phyloP scores from a whole-genome alignment of 2,329 filamentous ascomycete genomes.

The Exophiala aquamarina region DNA sequence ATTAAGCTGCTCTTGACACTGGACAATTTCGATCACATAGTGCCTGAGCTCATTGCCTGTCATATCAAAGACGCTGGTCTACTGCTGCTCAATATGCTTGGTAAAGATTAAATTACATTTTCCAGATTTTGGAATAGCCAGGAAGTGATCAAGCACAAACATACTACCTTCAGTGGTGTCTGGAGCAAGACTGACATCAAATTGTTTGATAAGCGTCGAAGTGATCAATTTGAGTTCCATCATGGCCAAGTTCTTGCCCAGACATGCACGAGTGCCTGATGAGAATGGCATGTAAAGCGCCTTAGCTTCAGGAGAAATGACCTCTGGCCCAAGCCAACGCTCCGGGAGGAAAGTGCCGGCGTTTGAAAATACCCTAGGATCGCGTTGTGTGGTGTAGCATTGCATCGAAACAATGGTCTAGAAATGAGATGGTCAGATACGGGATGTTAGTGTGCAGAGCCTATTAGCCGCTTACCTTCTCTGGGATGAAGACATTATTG shows the following conservation, averaged over 20 bases:
- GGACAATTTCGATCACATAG: too few relatives aligned
- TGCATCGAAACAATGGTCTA: slow-evolving; percentile 9
- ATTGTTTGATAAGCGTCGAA: slow-evolving; percentile 10
- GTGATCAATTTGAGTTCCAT: slow-evolving; percentile 18
- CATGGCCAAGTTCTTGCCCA: neutral
- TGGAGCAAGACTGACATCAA: neutral
- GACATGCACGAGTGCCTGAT: neutral
- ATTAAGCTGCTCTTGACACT: too few relatives aligned
- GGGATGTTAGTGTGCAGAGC: too few relatives aligned
- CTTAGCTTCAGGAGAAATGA: neutral
- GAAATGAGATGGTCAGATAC: neutral
- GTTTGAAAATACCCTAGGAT: neutral
- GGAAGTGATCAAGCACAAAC: slow-evolving; percentile 5
- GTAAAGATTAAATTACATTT: slow-evolving; percentile 6
- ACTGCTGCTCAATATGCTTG: neutral
- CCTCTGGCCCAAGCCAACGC: neutral
- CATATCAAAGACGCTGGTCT: too few relatives aligned
- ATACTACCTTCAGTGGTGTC: slow-evolving; percentile 1
- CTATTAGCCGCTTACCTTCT: neutral
- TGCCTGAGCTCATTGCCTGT: too few relatives aligned
- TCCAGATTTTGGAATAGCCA: slow-evolving; percentile 1
- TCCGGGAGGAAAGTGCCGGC: neutral
- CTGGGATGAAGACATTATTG: slow-evolving; percentile 7
- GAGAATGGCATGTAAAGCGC: neutral
- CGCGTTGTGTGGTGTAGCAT: slow-evolving; percentile 2